Evolutionary conservation across 371 early-diverging fungal species (phyloP).

Genomic region (Circinella umbellata): DNA sequence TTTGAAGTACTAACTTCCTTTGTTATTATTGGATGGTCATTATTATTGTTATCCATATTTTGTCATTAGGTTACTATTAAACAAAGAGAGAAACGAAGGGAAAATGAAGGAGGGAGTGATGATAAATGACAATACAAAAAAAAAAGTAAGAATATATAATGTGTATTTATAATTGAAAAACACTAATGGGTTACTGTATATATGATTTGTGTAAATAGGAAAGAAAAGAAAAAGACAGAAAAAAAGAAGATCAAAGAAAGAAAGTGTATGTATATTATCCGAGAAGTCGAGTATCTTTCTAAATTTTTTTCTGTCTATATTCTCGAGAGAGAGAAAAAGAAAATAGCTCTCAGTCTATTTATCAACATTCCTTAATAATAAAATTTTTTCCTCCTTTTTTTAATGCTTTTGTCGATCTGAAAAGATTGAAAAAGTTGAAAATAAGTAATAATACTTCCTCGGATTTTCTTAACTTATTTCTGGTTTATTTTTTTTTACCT

Average conservation of each 20-base stretch:
- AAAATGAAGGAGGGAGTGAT: neutral
- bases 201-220: neutral
- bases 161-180: no score
- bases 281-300: neutral
- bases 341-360: slow-evolving; percentile 1
- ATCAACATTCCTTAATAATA: slow-evolving; percentile 4
- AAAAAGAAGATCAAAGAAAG: neutral
- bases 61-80: neutral
- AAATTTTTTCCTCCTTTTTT: neutral
- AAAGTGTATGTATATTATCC: neutral
- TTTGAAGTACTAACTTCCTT: neutral
- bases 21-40: slow-evolving; percentile 1
- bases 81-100: no score
- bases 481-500: slow-evolving; percentile 16
- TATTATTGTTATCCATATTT: neutral
- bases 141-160: no score
- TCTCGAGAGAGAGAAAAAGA: no score
- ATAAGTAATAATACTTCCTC: neutral
- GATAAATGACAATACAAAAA: neutral
- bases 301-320: no score
- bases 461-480: neutral
- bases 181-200: neutral
- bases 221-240: neutral
- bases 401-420: neutral
- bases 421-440: neutral